Conservation (phyloP, 1,284 basidiomycete genomes). For the Cutaneotrichosporon mucoides region DNA sequence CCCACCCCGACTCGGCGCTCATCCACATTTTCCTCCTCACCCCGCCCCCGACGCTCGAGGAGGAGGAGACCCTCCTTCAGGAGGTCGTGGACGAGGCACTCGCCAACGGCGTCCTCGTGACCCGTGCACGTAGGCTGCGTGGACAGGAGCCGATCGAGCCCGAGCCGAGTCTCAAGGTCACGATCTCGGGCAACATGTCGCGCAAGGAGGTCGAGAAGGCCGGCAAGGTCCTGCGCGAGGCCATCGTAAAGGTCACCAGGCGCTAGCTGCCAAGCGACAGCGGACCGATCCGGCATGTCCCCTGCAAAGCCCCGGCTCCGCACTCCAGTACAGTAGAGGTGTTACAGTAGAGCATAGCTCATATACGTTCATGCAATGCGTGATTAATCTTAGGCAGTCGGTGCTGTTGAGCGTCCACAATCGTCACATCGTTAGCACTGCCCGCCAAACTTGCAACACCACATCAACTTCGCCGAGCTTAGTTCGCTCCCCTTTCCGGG, state of each 20-base stretch:
- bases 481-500: too few relatives aligned
- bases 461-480: too few relatives aligned
- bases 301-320: background rate
- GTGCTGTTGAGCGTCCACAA: background rate
- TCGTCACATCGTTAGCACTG: too few relatives aligned
- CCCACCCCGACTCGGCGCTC: constrained; percentile 76
- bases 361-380: background rate
- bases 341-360: background rate
- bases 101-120: constrained; percentile 72
- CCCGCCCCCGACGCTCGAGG: constrained; percentile 55
- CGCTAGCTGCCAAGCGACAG: too few relatives aligned
- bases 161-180: constrained; percentile 81
- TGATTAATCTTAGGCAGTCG: background rate
- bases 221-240: constrained; percentile 66
- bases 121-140: constrained; percentile 71
- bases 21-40: constrained; percentile 73
- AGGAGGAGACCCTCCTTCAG: constrained; percentile 74
- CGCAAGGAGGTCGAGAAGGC: constrained; percentile 92
- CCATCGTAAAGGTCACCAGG: constrained; percentile 62
- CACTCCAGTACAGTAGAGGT: background rate
- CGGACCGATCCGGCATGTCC: too few relatives aligned
- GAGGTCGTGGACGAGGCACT: constrained; percentile 81
- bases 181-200: constrained; percentile 68
- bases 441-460: too few relatives aligned
- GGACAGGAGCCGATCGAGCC: constrained; percentile 78